Evolutionary conservation across 495 filamentous ascomycete genomes (phyloP), one percentile per base, ranked within the genome.

Genomic region (Aspergillus nanangensis): DNA sequence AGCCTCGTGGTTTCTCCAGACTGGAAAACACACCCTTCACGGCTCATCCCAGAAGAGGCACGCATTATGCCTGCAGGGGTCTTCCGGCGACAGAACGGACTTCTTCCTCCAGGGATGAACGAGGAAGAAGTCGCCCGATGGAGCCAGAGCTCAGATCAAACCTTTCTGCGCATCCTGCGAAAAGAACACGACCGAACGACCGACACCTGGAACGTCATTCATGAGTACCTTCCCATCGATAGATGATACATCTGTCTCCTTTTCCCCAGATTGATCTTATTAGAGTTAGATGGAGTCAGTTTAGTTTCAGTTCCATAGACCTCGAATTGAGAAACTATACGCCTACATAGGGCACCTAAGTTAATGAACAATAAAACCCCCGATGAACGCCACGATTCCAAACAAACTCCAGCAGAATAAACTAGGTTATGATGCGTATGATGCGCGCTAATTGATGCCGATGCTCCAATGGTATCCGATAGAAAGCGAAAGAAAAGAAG

Each of bases 11-110:
- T 8, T 19, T 8, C 3, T 27, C 24, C 20, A 19, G 27, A 34
- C 25, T 2, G 20, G 4, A 4, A 45, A 3, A 35, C 29, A 10
- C 38, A 5, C 23, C 29, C 17, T 21, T 5, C 11, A 14, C 34
- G 4, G 22, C 25, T 1, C 19, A 49, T 67, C 13, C 58, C 62
- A 1, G 58, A 58, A 46, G 64, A 66, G 38, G 62, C 61, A 17
- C 64, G 64, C 2, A 46, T 67, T 33, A 38, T 35, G 4, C 53
- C 56, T 1, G 52, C 59, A 35, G 38, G 47, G 23, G 27, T 62
- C 4, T 62, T 69, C 39, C 46, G 53, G 14, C 53, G 50, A 18
- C 20, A 24, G 8, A 53, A 66, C 23, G 52, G 57, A n/a, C n/a
- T n/a, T 3, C 37, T 55, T 32, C 55, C 60, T 13, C 46, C 47